Conservation (phyloP, 257 asterid genomes). For the Dorcoceras hygrometricum region DNA sequence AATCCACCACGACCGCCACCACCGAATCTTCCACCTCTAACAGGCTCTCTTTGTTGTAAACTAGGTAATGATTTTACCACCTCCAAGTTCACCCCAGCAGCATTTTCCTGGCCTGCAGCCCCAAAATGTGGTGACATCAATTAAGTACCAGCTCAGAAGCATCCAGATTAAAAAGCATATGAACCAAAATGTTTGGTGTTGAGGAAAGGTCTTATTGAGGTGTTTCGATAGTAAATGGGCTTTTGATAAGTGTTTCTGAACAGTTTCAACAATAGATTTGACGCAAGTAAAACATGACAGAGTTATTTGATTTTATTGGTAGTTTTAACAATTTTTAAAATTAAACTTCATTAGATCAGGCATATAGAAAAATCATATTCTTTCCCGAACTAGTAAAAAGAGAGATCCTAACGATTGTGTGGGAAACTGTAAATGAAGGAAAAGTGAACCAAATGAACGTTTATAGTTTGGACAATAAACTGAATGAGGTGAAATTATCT, state of each 20-base stretch:
- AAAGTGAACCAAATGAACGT: no score
- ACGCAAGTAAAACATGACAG: background rate
- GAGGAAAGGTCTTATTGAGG: background rate
- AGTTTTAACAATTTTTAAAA: no score
- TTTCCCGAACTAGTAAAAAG: background rate
- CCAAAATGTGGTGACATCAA: background rate
- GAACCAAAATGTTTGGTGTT: background rate
- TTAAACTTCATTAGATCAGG: no score
- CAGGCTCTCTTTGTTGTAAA: conserved; percentile 66
- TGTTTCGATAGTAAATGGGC: background rate
- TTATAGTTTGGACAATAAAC: no score
- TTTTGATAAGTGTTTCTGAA: background rate
- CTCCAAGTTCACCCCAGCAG: conserved; percentile 59
- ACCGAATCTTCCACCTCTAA: conserved; percentile 49
- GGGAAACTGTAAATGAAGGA: background rate
- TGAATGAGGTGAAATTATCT: background rate
- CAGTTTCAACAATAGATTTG: background rate
- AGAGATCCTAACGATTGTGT: background rate
- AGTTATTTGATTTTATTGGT: no score
- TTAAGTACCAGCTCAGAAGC: background rate
- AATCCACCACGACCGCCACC: conserved; percentile 60
- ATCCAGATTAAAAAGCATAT: background rate
- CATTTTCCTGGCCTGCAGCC: conserved; percentile 56
- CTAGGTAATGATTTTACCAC: conserved; percentile 60
- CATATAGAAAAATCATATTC: no score